Percentiles rank a stretch among this genome's conserved stretches.
Evolutionary conservation across 2,329 filamentous ascomycete genomes (phyloP).

Genomic region (Fusarium devonianum): DNA sequence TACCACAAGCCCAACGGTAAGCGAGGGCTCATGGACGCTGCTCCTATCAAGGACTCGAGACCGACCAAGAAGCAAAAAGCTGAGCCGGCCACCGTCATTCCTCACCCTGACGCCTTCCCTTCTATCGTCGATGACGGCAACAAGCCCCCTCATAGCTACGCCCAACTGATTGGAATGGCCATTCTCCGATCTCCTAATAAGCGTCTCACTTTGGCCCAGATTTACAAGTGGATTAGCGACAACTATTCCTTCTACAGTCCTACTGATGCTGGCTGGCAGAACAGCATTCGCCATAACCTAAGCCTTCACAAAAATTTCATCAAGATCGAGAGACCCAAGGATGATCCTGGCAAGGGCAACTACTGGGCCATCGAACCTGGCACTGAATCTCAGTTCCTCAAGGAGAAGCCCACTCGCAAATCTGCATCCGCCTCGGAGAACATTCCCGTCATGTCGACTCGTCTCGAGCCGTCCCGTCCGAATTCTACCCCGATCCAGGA

Average conservation of each 20-base stretch:
- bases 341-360: slow-evolving; percentile 96
- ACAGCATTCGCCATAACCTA: slow-evolving; percentile 97
- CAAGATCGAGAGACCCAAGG: slow-evolving; percentile 94
- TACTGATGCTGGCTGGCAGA: slow-evolving; percentile 93
- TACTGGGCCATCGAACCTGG: slow-evolving; percentile 96
- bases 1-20: slow-evolving; percentile 63
- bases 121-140: slow-evolving; percentile 81
- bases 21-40: slow-evolving; percentile 74
- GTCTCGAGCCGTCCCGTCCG: slow-evolving; percentile 60
- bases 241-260: slow-evolving; percentile 87
- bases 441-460: slow-evolving; percentile 63
- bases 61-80: slow-evolving; percentile 72
- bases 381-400: slow-evolving; percentile 87
- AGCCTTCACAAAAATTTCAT: slow-evolving; percentile 96
- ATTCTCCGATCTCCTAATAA: slow-evolving; percentile 86
- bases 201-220: slow-evolving; percentile 88
- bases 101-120: slow-evolving; percentile 81
- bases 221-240: slow-evolving; percentile 99
- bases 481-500: slow-evolving; percentile 51
- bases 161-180: slow-evolving; percentile 94
- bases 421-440: slow-evolving; percentile 63
- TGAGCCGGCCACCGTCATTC: slow-evolving; percentile 58
- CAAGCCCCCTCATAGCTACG: slow-evolving; percentile 93
- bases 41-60: slow-evolving; percentile 73
- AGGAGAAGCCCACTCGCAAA: slow-evolving; percentile 78